phyloP scores from a whole-genome alignment of 2,329 filamentous ascomycete genomes.

The Hortaea werneckii region DNA sequence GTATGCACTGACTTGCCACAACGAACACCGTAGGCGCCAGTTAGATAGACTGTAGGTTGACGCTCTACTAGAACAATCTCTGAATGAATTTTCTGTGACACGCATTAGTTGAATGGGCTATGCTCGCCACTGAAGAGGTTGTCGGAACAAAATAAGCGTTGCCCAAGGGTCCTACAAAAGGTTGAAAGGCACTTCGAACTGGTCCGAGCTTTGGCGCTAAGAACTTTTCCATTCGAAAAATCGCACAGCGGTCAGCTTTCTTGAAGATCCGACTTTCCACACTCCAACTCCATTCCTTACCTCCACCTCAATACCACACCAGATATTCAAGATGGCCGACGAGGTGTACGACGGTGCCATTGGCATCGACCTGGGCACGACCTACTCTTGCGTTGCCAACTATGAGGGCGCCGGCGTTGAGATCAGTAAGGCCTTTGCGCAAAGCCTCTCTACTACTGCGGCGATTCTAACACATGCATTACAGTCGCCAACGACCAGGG shows the following conservation, averaged over 20 bases:
- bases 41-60: too few relatives aligned
- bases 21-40: too few relatives aligned
- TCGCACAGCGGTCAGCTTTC: not conserved
- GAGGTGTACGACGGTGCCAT: conserved; percentile 99
- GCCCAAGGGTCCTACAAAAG: too few relatives aligned
- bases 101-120: too few relatives aligned
- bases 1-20: too few relatives aligned
- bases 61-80: too few relatives aligned
- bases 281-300: not conserved
- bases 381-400: conserved; percentile 98
- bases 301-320: conserved; percentile 1
- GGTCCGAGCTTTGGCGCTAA: not conserved
- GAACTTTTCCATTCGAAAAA: not conserved
- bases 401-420: conserved; percentile 99
- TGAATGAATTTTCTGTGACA: too few relatives aligned
- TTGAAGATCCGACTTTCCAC: not conserved
- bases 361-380: conserved; percentile 99
- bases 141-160: too few relatives aligned
- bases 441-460: not conserved
- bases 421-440: conserved; percentile 58
- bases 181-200: too few relatives aligned
- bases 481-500: conserved; percentile 94
- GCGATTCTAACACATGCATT: conserved; percentile 4
- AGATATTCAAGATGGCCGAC: conserved; percentile 67
- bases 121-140: too few relatives aligned